Evolutionary conservation across 2,329 filamentous ascomycete genomes (phyloP).

Genomic region (Aspergillus jensenii): DNA sequence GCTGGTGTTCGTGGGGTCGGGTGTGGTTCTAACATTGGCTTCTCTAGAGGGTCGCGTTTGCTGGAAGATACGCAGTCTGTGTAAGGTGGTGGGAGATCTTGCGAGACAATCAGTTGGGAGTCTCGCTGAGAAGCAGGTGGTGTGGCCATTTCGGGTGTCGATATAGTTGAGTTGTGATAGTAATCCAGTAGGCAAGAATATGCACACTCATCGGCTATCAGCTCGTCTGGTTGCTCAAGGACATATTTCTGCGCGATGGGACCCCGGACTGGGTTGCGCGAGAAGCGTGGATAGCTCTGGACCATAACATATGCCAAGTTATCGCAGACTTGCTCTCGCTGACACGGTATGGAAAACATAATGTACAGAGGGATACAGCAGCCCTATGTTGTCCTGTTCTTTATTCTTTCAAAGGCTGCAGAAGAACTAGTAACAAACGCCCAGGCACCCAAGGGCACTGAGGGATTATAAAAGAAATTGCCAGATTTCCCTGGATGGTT

Average conservation of each 20-base stretch:
- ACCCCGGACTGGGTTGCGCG: slow-evolving; percentile 30
- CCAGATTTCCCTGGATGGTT: too few species aligned
- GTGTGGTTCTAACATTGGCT: slow-evolving; percentile 48
- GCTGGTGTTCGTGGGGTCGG: slow-evolving; percentile 62
- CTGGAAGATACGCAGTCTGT: slow-evolving; percentile 39
- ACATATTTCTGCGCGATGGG: slow-evolving; percentile 34
- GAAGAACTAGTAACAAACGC: too few species aligned
- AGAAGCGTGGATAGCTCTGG: slow-evolving; percentile 28
- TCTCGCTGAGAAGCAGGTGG: slow-evolving; percentile 40
- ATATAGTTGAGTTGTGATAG: slow-evolving; percentile 24
- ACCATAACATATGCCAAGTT: too few species aligned
- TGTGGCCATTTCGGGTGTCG: slow-evolving; percentile 12
- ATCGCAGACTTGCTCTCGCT: too few species aligned
- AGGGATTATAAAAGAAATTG: too few species aligned
- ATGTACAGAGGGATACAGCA: too few species aligned
- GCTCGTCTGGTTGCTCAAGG: slow-evolving; percentile 22
- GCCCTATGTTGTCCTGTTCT: too few species aligned
- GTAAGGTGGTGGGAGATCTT: slow-evolving; percentile 35
- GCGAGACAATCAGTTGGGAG: slow-evolving; percentile 29
- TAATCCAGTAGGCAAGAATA: slow-evolving; percentile 27
- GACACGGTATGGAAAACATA: too few species aligned
- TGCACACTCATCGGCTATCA: slow-evolving; percentile 25
- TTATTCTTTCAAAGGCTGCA: too few species aligned
- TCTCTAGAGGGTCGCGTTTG: slow-evolving; percentile 23
- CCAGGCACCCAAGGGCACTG: too few species aligned